A percentile compares a stretch with the other conserved stretches of the same genome.
Conservation (phyloP, 345 rosid species). For the Moricandia moricandioides region DNA sequence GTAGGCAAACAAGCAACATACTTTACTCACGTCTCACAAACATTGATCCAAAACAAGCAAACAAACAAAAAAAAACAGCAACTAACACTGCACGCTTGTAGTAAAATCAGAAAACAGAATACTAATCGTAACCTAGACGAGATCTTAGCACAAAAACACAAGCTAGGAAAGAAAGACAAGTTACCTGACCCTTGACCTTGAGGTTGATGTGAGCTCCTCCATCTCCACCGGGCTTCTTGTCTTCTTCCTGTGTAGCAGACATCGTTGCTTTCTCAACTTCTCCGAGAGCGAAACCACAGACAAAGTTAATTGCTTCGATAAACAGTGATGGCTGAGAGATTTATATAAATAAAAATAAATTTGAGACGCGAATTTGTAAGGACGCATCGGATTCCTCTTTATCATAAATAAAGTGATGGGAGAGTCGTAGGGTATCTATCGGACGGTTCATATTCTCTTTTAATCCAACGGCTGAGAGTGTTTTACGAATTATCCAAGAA, state of each 20-base stretch:
- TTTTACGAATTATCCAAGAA: neutral
- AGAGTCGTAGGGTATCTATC: conserved; percentile 26
- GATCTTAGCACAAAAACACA: neutral
- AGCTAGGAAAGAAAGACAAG: neutral
- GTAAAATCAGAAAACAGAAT: neutral
- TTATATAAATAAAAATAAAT: neutral
- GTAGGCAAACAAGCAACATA: neutral
- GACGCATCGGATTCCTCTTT: conserved; percentile 30
- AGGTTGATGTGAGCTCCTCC: conserved; percentile 76
- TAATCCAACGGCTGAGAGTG: conserved; percentile 20
- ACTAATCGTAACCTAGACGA: neutral
- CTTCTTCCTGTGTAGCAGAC: conserved; percentile 55
- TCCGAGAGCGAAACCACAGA: neutral
- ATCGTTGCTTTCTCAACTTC: conserved; percentile 31
- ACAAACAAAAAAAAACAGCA: neutral
- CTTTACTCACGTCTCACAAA: neutral
- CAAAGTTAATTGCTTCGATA: neutral
- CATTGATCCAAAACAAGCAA: neutral
- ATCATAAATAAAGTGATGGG: neutral
- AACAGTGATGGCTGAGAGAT: neutral
- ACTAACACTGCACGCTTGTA: neutral
- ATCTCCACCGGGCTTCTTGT: conserved; percentile 77
- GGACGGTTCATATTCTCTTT: conserved; percentile 16
- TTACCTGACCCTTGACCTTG: conserved; percentile 89
- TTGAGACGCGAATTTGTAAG: conserved; percentile 17